Conservation (phyloP, 805 yeast species). For the Jamesozyma jinghongensis region DNA sequence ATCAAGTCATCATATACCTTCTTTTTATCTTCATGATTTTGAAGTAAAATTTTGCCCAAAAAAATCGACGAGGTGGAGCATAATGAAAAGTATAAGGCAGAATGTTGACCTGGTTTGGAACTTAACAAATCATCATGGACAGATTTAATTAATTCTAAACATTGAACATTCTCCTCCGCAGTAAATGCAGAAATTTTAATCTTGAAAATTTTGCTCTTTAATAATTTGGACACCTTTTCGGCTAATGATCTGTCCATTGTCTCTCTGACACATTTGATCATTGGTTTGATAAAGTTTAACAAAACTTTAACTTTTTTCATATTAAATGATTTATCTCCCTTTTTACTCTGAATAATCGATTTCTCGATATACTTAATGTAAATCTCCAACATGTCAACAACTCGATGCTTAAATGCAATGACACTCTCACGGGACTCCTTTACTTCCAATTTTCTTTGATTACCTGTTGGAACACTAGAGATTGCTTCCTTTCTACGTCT, state of each 20-base stretch:
- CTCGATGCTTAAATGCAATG: constrained; percentile 65
- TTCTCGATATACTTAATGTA: constrained; percentile 41
- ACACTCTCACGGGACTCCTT: constrained; percentile 72
- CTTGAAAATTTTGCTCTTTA: constrained; percentile 54
- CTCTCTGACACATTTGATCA: constrained; percentile 49
- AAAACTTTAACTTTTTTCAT: constrained; percentile 23
- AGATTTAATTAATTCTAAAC: constrained; percentile 27
- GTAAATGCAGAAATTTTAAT: constrained; percentile 26
- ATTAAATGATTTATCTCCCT: not conserved
- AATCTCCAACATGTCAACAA: constrained; percentile 66
- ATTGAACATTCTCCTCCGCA: constrained; percentile 14
- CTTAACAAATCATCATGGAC: constrained; percentile 37
- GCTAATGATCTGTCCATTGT: constrained; percentile 68
- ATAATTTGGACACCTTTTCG: constrained; percentile 61
- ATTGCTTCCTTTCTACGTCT: constrained; percentile 69
- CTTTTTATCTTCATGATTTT: constrained; percentile 26
- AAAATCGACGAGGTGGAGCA: constrained; percentile 45
- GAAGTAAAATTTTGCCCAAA: constrained; percentile 47
- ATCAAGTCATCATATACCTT: constrained; percentile 37
- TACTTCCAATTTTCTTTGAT: constrained; percentile 62
- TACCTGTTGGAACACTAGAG: constrained; percentile 47
- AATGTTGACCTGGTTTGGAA: constrained; percentile 30
- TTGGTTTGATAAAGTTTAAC: constrained; percentile 41
- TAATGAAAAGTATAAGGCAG: constrained; percentile 43
- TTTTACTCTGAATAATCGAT: constrained; percentile 7